Evolutionary conservation across 139 green algal genomes (phyloP).

Genomic region (Pleodorina starrii): DNA sequence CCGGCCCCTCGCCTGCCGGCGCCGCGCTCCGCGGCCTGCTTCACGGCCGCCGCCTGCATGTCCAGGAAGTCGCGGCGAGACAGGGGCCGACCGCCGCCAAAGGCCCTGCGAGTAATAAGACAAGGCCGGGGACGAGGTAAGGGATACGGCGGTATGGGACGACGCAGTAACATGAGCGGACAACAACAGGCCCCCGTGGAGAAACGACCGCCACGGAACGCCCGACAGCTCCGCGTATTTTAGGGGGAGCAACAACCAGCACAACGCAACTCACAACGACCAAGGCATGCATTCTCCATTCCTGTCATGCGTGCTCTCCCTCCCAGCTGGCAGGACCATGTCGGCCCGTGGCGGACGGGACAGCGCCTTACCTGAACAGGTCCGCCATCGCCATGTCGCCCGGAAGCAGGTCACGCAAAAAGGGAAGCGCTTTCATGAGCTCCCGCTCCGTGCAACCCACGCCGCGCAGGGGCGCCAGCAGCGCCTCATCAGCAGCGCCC

Average conservation of each 20-base stretch:
- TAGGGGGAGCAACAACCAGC: too few relatives aligned
- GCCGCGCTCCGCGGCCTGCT: not conserved
- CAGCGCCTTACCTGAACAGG: slow-evolving; percentile 31
- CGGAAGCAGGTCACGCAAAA: slow-evolving; percentile 28
- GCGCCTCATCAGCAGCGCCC: not conserved
- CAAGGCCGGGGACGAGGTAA: not conserved
- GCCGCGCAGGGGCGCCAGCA: not conserved
- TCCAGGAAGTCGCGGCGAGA: slow-evolving; percentile 38
- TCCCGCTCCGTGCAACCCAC: slow-evolving; percentile 20
- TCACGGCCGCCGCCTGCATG: not conserved
- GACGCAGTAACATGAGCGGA: too few relatives aligned
- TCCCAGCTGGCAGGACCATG: too few relatives aligned
- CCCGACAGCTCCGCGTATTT: too few relatives aligned
- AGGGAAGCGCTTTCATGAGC: slow-evolving; percentile 15
- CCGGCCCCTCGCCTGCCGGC: not conserved
- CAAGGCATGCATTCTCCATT: too few relatives aligned
- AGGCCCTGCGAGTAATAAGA: slow-evolving; percentile 6
- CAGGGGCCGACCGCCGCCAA: slow-evolving; percentile 41
- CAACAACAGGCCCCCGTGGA: too few relatives aligned
- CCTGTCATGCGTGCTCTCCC: too few relatives aligned
- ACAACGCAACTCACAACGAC: too few relatives aligned
- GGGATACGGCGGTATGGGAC: too few relatives aligned
- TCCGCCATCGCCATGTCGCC: slow-evolving; percentile 40
- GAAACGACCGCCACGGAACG: too few relatives aligned
- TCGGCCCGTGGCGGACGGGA: too few relatives aligned